Percentiles rank a stretch among this genome's conserved stretches.
Evolutionary conservation across 2,329 filamentous ascomycete species (phyloP).

Genomic region (Diaporthe citriasiana): DNA sequence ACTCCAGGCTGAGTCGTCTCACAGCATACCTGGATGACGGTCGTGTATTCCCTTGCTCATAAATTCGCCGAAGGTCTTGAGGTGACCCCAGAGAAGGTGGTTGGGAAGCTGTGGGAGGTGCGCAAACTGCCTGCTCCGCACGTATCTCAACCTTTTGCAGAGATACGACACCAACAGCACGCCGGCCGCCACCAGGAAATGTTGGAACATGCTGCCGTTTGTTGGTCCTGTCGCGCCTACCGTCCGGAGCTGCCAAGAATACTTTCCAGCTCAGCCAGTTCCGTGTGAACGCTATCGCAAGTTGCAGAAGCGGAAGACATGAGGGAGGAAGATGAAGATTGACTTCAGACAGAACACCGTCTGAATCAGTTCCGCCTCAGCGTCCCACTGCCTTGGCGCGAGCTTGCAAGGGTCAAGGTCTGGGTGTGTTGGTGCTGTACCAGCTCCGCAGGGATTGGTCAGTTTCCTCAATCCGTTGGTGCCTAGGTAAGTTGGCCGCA

Average conservation of each 20-base stretch:
- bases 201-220: not conserved
- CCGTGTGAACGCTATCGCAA: not conserved
- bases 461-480: too few species aligned
- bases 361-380: not conserved
- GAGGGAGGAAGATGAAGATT: not conserved
- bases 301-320: not conserved
- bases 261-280: not conserved
- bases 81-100: conserved; percentile 24
- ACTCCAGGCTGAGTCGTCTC: not conserved
- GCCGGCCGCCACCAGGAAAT: not conserved
- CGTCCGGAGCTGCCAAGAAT: not conserved
- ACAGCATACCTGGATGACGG: conserved; percentile 15
- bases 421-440: not conserved
- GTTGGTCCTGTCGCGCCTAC: not conserved
- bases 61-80: conserved; percentile 5
- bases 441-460: not conserved
- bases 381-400: not conserved
- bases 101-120: conserved; percentile 22
- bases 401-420: not conserved
- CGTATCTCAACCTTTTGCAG: conserved; percentile 4
- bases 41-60: not conserved
- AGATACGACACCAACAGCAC: not conserved
- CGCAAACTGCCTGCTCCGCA: conserved; percentile 7
- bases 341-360: not conserved
- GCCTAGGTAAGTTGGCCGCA: too few species aligned